Conservation (phyloP, 2,329 filamentous ascomycete species). For the Bipolaris gigantea region DNA sequence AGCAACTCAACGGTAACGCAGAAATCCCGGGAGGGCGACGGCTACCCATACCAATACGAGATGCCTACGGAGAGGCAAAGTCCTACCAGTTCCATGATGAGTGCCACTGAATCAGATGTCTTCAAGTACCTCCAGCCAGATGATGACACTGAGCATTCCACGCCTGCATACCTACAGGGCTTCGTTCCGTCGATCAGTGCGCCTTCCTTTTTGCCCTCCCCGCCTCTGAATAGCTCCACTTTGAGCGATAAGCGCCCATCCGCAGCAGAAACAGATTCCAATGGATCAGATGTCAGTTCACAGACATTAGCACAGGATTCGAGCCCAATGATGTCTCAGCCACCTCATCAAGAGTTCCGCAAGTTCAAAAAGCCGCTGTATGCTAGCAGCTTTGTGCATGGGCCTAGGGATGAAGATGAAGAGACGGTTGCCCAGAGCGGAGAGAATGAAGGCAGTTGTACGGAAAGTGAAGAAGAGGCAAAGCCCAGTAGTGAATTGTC, state of each 20-base stretch:
- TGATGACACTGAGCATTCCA: constrained; percentile 13
- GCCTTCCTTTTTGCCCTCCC: constrained; percentile 22
- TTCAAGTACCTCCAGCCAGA: constrained; percentile 34
- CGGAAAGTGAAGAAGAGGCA: constrained; percentile 24
- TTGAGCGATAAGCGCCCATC: constrained; percentile 27
- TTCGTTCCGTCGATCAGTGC: constrained; percentile 24
- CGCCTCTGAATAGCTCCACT: constrained; percentile 22
- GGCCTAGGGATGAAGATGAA: constrained; percentile 21
- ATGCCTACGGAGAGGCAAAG: constrained; percentile 16
- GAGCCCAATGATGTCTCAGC: constrained; percentile 11
- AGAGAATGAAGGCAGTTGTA: constrained; percentile 12
- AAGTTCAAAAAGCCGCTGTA: constrained; percentile 37
- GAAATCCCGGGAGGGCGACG: constrained; percentile 46
- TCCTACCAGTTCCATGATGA: constrained; percentile 24
- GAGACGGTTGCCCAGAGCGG: constrained; percentile 15
- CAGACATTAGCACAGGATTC: constrained; percentile 30
- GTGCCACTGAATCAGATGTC: constrained; percentile 26
- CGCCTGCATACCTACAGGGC: constrained; percentile 11
- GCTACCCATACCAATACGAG: constrained; percentile 27
- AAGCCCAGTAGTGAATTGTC: constrained; percentile 14
- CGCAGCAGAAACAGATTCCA: constrained; percentile 22
- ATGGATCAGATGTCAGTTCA: constrained; percentile 36
- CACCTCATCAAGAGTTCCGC: constrained; percentile 16
- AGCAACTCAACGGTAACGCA: constrained; percentile 53
- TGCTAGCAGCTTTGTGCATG: constrained; percentile 38